Conservation (phyloP, 768 basidiomycete species). For the Nevesoporus exiguus region DNA sequence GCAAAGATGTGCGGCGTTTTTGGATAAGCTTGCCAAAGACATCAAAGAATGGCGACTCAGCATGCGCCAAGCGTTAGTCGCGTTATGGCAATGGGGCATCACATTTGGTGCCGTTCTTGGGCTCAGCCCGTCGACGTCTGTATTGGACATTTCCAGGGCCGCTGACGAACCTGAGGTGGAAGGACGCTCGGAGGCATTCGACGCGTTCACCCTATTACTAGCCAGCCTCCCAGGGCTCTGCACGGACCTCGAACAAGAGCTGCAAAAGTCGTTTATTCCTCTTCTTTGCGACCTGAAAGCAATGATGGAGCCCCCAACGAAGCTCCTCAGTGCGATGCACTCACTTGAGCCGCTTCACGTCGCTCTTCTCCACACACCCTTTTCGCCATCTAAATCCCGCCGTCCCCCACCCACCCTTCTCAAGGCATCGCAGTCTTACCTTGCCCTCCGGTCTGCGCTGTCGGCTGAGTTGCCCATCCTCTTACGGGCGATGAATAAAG, state of each 20-base stretch:
- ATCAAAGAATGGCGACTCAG: slow-evolving; percentile 61
- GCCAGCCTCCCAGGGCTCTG: slow-evolving; percentile 52
- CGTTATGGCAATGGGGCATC: slow-evolving; percentile 58
- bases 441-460: slow-evolving; percentile 72
- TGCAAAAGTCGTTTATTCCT: slow-evolving; percentile 53
- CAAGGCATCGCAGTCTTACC: slow-evolving; percentile 72
- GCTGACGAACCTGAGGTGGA: slow-evolving; percentile 21
- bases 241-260: slow-evolving; percentile 47
- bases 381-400: slow-evolving; percentile 48
- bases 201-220: slow-evolving; percentile 64
- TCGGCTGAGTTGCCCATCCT: slow-evolving; percentile 67
- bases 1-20: slow-evolving; percentile 52
- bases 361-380: slow-evolving; percentile 62
- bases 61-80: slow-evolving; percentile 46
- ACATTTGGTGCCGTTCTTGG: slow-evolving; percentile 69
- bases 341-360: slow-evolving; percentile 71
- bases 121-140: slow-evolving; percentile 40
- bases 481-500: slow-evolving; percentile 54
- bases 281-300: slow-evolving; percentile 56
- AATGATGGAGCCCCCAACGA: slow-evolving; percentile 58
- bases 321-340: slow-evolving; percentile 68
- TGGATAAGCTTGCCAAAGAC: slow-evolving; percentile 58
- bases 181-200: slow-evolving; percentile 56
- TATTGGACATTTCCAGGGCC: slow-evolving; percentile 7
- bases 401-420: slow-evolving; percentile 65